Conservation (phyloP, 345 rosid species). For the Jatropha curcas region DNA sequence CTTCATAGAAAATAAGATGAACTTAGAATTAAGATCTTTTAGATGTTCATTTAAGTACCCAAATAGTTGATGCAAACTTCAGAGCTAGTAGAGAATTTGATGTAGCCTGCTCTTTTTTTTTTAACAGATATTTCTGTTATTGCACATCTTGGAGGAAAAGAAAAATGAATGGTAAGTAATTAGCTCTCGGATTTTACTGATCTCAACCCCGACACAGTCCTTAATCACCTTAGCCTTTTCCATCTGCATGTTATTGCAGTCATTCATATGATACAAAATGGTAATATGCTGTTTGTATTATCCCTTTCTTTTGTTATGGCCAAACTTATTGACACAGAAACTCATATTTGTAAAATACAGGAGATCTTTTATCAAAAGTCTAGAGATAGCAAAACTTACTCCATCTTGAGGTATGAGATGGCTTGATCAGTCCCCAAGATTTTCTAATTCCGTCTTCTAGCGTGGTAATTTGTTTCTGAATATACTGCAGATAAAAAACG, state of each 20-base stretch:
- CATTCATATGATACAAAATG: not conserved
- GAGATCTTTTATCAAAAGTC: slow-evolving; percentile 5
- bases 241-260: not conserved
- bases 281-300: not conserved
- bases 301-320: not conserved
- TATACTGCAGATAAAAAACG: slow-evolving; percentile 54
- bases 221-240: not conserved
- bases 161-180: not conserved
- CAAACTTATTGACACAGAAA: not conserved
- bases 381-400: slow-evolving; percentile 34
- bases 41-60: not conserved
- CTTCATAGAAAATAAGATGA: not conserved
- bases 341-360: not conserved
- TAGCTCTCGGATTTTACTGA: not conserved
- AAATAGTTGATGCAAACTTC: not conserved
- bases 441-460: slow-evolving; percentile 79
- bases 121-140: not conserved
- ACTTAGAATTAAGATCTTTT: not conserved
- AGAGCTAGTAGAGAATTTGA: not conserved
- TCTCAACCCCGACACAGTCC: not conserved
- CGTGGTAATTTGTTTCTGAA: slow-evolving; percentile 64
- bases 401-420: slow-evolving; percentile 33
- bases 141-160: not conserved
- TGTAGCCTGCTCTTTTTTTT: not conserved
- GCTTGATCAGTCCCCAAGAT: slow-evolving; percentile 59